Evolutionary conservation across 2,329 filamentous ascomycete genomes (phyloP).

Genomic region (Nemania sp.): DNA sequence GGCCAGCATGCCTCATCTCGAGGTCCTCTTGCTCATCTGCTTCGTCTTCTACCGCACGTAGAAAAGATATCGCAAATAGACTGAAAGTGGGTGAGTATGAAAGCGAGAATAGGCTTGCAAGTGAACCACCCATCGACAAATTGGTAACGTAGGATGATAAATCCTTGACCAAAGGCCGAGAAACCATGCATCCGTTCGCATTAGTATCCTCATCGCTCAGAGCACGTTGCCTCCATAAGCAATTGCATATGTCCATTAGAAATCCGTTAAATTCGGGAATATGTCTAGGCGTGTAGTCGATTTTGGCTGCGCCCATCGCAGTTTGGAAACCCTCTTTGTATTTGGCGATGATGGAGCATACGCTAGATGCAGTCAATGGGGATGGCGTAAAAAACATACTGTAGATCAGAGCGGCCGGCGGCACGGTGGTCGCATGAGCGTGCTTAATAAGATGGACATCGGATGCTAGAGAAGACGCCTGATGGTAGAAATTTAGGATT

Average conservation of each 20-base stretch:
- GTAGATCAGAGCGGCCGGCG: conserved; percentile 70
- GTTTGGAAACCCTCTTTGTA: conserved; percentile 77
- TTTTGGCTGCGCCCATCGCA: conserved; percentile 33
- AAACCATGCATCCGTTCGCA: conserved; percentile 58
- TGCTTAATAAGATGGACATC: conserved; percentile 53
- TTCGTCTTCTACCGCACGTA: conserved; percentile 62
- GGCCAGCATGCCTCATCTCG: conserved; percentile 61
- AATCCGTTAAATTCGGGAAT: conserved; percentile 78
- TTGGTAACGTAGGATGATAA: conserved; percentile 53
- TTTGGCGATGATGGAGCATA: conserved; percentile 68
- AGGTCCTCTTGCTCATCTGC: conserved; percentile 47
- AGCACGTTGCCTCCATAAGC: conserved; percentile 75
- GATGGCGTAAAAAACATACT: conserved; percentile 68
- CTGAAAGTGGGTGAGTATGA: conserved; percentile 62
- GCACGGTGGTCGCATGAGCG: conserved; percentile 66
- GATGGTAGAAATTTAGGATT: conserved; percentile 72
- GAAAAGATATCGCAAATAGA: conserved; percentile 56
- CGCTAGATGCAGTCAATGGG: conserved; percentile 65
- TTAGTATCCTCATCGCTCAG: conserved; percentile 68
- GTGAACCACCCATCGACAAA: conserved; percentile 50
- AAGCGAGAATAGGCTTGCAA: conserved; percentile 58
- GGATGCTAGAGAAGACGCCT: conserved; percentile 59
- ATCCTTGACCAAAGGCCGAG: conserved; percentile 47
- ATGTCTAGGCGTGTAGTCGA: conserved; percentile 59
- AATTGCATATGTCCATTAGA: conserved; percentile 85